Evolutionary conservation across 768 basidiomycete species (phyloP).

Genomic region (Nidularia sp.): DNA sequence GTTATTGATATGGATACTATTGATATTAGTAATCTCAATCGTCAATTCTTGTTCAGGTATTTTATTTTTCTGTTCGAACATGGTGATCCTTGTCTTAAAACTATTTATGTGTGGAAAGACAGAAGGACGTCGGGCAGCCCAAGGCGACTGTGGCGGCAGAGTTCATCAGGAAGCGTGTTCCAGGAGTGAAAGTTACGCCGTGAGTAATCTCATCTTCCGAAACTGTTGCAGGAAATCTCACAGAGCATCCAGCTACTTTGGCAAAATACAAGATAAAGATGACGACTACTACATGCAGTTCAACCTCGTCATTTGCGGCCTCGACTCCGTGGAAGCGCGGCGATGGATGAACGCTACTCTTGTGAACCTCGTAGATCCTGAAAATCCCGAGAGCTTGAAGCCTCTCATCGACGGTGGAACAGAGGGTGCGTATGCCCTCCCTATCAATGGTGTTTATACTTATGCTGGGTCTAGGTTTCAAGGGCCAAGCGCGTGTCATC

Average conservation of each 20-base stretch:
- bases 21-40: conserved; percentile 97
- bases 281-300: conserved; percentile 96
- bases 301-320: conserved; percentile 93
- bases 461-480: conserved; percentile 67
- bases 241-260: conserved; percentile 65
- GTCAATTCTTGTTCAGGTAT: conserved; percentile 96
- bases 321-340: conserved; percentile 95
- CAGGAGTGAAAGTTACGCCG: conserved; percentile 96
- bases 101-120: conserved; percentile 34
- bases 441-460: neutral
- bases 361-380: conserved; percentile 91
- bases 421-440: conserved; percentile 58
- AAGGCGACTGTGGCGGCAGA: conserved; percentile 95
- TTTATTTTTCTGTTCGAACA: conserved; percentile 6
- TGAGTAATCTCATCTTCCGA: conserved; percentile 34
- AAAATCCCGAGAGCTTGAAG: conserved; percentile 89
- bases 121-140: conserved; percentile 87
- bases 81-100: too few relatives aligned
- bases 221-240: too few relatives aligned
- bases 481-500: conserved; percentile 96
- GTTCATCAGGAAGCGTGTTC: conserved; percentile 94
- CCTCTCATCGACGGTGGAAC: conserved; percentile 98
- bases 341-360: conserved; percentile 99
- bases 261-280: conserved; percentile 97
- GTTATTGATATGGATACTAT: conserved; percentile 99